Base-by-base conservation (phyloP, 768 basidiomycete genomes). In the Psilocybe sp. region DNA sequence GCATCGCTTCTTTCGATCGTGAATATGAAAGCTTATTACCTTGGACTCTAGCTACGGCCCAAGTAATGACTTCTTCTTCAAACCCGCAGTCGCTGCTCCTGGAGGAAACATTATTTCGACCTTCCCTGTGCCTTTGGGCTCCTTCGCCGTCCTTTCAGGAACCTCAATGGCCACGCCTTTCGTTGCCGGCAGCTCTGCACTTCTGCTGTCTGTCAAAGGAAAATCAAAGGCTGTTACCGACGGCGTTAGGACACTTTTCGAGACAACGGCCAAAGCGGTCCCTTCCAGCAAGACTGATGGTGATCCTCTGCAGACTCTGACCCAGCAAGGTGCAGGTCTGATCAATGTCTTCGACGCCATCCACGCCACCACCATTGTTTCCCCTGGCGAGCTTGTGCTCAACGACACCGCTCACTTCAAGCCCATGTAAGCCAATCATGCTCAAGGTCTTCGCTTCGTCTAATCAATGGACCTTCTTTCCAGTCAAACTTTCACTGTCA, bases 401-500 rank as follows among this genome's bases (percentile, higher is more conserved):
- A 87, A 88, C 54, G 85, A 86, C 60, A 86, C 84, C 3, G 73
- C 78, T 7, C 69, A 82, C 59, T 79, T 80, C 61, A 64, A 69
- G 44, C 61, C 65, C 32, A 43, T 60, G 77, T 79, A 58, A 51
- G 76, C 66, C 15, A 10, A 16, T 45, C 32, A 4, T 49, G 20
- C 49, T 14, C 54, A 64, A n/a, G 35, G 1, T 40, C 14, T 20
- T 14, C n/a, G 40, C 15, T 43, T 14, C n/a, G 39, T 23, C 23
- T 46, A 39, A 33, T 49, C 18, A 49, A 43, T 8, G 38, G 28
- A 12, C 41, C 1, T 31, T 46, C 2, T 53, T 10, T 10, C 13
- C 34, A 79, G 78, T 8, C 76, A 78, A 60, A 71, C 64, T 5
- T 77, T 80, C 64, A 76, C 68, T 14, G 69, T 87, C 49, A 71